These are phyloP conservation scores for Eremothecium cymbalariae DNA, from an alignment of 1,139 yeast genomes.

Conservation along the genomic window DNA sequence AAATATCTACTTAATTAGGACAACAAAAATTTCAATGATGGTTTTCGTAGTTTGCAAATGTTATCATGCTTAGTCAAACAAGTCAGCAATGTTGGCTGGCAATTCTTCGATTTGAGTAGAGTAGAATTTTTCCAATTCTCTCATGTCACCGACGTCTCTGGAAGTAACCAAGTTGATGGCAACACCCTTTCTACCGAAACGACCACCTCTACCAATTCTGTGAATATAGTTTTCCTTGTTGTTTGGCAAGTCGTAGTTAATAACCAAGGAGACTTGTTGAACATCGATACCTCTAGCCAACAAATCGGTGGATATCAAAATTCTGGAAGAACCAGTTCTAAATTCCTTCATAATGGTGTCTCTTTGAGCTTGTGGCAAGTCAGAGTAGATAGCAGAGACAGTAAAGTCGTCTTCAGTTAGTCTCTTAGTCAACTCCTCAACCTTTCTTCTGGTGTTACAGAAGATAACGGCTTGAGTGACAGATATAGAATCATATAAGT, in stretches of 20 bases:
- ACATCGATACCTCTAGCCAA: constrained; percentile 99
- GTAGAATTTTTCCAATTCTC: constrained; percentile 97
- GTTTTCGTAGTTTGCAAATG: constrained; percentile 4
- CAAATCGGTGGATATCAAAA: constrained; percentile 92
- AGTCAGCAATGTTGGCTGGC: constrained; percentile 88
- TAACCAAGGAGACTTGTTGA: constrained; percentile 96
- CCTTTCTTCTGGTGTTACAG: constrained; percentile 98
- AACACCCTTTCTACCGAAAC: constrained; percentile 99
- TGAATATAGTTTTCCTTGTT: constrained; percentile 98
- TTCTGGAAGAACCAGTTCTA: constrained; percentile 97
- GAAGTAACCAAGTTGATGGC: constrained; percentile 96
- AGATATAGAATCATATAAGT: constrained; percentile 93
- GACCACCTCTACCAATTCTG: constrained; percentile 99
- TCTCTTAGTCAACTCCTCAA: constrained; percentile 84
- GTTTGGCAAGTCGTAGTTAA: constrained; percentile 95
- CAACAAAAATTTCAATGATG: too few relatives aligned
- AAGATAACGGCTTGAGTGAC: constrained; percentile 98
- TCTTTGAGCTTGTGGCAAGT: constrained; percentile 93
- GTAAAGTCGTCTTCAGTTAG: constrained; percentile 85
- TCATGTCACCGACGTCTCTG: constrained; percentile 85
- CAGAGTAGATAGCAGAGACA: constrained; percentile 96
- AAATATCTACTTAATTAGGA: constrained; percentile 13
- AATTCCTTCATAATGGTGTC: constrained; percentile 98
- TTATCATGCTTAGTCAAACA: constrained; percentile 43
- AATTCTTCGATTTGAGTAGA: constrained; percentile 96